phyloP scores from a whole-genome alignment of 1,139 yeast genomes.

The Candida sp. region DNA sequence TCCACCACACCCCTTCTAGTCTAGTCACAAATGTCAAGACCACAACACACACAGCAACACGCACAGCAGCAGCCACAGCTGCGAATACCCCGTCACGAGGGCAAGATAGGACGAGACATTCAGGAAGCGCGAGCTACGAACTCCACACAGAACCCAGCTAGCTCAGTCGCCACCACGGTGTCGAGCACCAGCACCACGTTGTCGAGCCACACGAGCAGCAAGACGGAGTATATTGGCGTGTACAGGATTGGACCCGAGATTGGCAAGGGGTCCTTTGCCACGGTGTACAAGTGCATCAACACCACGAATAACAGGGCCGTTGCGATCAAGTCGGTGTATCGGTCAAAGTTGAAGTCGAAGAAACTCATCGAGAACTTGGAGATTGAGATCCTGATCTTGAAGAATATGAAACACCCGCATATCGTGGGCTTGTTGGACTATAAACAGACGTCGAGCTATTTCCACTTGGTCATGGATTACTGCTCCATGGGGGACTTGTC shows the following conservation, averaged over 20 bases:
- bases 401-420: conserved; percentile 90
- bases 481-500: conserved; percentile 95
- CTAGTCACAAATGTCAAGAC: background rate
- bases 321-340: conserved; percentile 87
- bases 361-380: conserved; percentile 89
- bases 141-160: background rate
- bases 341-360: conserved; percentile 83
- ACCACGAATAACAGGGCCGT: conserved; percentile 59
- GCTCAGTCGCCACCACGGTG: conserved; percentile 4
- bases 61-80: no score
- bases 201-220: background rate
- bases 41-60: background rate
- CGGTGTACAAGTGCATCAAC: conserved; percentile 49
- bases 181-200: background rate
- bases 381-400: conserved; percentile 85
- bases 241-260: conserved; percentile 51
- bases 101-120: background rate
- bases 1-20: no score
- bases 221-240: conserved; percentile 24
- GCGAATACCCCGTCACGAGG: background rate
- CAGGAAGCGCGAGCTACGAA: background rate
- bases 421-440: conserved; percentile 87
- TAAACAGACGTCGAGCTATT: conserved; percentile 76
- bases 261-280: conserved; percentile 56
- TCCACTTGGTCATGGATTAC: conserved; percentile 96